phyloP scores from a whole-genome alignment of 208 protist species.

The Porcisia hertigi region DNA sequence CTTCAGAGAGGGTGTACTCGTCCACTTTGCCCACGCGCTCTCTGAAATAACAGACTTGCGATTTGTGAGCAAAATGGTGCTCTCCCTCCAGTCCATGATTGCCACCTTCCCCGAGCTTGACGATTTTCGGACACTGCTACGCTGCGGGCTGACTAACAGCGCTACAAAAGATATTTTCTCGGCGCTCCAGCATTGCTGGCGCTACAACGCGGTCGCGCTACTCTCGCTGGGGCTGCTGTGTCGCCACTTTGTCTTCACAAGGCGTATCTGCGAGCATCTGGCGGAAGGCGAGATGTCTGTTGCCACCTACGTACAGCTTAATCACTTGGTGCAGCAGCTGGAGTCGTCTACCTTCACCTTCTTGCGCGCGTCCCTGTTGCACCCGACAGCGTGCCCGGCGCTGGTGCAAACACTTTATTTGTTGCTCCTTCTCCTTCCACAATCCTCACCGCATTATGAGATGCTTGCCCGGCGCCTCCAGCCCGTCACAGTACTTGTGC shows the following conservation, averaged over 20 bases:
- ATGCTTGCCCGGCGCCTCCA: constrained; percentile 52
- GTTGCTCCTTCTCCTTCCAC: constrained; percentile 97
- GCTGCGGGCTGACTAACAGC: constrained; percentile 31
- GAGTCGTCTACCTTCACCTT: constrained; percentile 95
- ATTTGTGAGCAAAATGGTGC: constrained; percentile 68
- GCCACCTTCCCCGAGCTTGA: constrained; percentile 90
- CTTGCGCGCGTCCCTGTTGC: constrained; percentile 91
- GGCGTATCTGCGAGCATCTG: constrained; percentile 54
- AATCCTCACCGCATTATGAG: constrained; percentile 87
- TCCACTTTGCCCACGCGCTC: constrained; percentile 23
- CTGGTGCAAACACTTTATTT: constrained; percentile 94
- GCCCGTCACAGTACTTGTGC: constrained; percentile 32
- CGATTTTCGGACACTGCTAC: constrained; percentile 75
- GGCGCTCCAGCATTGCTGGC: constrained; percentile 82
- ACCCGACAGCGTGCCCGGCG: constrained; percentile 74
- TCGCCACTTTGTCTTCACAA: constrained; percentile 85
- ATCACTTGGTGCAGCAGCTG: constrained; percentile 96
- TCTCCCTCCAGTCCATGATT: constrained; percentile 69
- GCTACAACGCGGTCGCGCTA: constrained; percentile 88
- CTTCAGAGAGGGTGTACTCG: constrained; percentile 15
- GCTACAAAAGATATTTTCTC: constrained; percentile 39
- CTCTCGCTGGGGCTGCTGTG: constrained; percentile 93
- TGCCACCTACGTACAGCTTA: constrained; percentile 93
- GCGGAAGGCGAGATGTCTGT: constrained; percentile 89
- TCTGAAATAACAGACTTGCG: constrained; percentile 42